Conservation (phyloP, 2,329 filamentous ascomycete genomes). For the Pseudopyrenochaeta lycopersici region DNA sequence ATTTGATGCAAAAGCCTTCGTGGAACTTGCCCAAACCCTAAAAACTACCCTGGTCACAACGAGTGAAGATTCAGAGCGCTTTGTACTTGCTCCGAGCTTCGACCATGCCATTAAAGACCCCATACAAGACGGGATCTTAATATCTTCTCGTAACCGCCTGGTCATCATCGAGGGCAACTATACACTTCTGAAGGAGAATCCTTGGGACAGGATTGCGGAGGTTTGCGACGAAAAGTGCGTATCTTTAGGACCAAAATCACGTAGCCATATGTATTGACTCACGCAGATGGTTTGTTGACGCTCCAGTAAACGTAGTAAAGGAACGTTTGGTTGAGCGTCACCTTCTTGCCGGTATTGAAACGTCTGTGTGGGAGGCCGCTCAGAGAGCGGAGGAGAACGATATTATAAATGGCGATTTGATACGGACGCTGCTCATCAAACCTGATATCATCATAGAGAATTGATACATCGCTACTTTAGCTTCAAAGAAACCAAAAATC, state of each 20-base stretch:
- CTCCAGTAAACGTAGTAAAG: slow-evolving; percentile 22
- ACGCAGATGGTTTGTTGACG: slow-evolving; percentile 36
- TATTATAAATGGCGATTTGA: slow-evolving; percentile 33
- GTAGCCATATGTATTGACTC: slow-evolving; percentile 1
- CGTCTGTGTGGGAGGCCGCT: slow-evolving; percentile 25
- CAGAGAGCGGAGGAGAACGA: slow-evolving; percentile 34
- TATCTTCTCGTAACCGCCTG: slow-evolving; percentile 31
- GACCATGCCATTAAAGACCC: slow-evolving; percentile 37
- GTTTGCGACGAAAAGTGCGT: slow-evolving; percentile 29
- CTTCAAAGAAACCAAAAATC: neutral
- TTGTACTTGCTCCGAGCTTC: slow-evolving; percentile 31
- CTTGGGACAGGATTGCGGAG: slow-evolving; percentile 26
- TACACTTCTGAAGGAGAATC: slow-evolving; percentile 30
- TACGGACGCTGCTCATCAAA: slow-evolving; percentile 27
- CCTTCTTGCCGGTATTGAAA: slow-evolving; percentile 34
- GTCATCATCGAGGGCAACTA: slow-evolving; percentile 39
- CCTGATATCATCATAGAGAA: slow-evolving; percentile 30
- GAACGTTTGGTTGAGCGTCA: slow-evolving; percentile 30
- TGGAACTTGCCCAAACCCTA: slow-evolving; percentile 23
- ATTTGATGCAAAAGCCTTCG: slow-evolving; percentile 31
- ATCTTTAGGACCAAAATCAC: neutral
- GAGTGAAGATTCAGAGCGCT: slow-evolving; percentile 18
- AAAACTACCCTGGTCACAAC: slow-evolving; percentile 25
- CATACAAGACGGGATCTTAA: slow-evolving; percentile 19
- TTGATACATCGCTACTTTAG: slow-evolving; percentile 3